Conservation (phyloP, 2,329 filamentous ascomycete genomes). For the Cladophialophora exuberans region DNA sequence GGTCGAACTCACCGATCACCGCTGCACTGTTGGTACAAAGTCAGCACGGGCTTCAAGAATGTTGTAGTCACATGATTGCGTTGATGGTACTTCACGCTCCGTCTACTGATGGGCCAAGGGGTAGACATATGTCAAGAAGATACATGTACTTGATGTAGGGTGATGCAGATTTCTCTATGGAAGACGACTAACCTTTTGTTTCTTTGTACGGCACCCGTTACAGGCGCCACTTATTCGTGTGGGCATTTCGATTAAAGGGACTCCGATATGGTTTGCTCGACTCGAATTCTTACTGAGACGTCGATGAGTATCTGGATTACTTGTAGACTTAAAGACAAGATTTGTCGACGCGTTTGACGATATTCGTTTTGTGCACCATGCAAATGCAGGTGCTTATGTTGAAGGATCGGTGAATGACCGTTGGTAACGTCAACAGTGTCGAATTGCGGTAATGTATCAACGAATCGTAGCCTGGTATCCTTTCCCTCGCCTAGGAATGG, state of each 20-base stretch:
- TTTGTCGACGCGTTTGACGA: not conserved
- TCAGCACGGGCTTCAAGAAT: conserved; percentile 7
- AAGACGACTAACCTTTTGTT: conserved; percentile 43
- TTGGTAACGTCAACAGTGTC: conserved; percentile 3
- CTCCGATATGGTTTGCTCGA: not conserved
- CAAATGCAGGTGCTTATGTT: conserved; percentile 7
- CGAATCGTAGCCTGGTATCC: conserved; percentile 15
- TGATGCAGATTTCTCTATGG: not conserved
- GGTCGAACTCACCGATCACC: conserved; percentile 41
- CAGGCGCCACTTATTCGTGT: conserved; percentile 46
- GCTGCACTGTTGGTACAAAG: conserved; percentile 39
- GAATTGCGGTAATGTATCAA: conserved; percentile 16
- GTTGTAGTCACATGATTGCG: not conserved
- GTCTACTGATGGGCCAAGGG: too few relatives aligned
- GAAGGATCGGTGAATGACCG: conserved; percentile 14
- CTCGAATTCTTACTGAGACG: not conserved
- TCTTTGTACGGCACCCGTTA: conserved; percentile 46
- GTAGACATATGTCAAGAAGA: not conserved
- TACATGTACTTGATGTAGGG: not conserved
- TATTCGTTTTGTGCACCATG: not conserved
- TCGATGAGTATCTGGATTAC: not conserved
- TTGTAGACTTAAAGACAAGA: conserved; percentile 9
- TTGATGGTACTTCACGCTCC: not conserved
- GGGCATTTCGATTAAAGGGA: conserved; percentile 34
- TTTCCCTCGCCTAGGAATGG: not conserved